phyloP scores from a whole-genome alignment of 2,329 filamentous ascomycete species.

The Arthrinium phaeospermum region DNA sequence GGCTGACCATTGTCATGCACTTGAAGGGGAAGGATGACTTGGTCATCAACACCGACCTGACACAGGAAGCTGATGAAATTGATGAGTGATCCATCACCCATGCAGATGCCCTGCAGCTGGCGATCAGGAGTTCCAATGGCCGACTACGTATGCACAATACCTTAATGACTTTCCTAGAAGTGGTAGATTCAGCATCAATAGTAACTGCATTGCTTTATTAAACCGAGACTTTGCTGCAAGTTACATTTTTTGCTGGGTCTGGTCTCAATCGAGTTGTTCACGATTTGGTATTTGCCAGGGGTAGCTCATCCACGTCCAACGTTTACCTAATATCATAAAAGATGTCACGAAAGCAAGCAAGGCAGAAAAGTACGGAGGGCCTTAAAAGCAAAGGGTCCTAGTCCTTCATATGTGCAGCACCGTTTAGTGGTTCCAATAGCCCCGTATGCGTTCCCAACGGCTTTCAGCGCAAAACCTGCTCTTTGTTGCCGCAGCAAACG shows the following conservation, averaged over 20 bases:
- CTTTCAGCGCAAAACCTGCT: background rate
- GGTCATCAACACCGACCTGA: slow-evolving; percentile 57
- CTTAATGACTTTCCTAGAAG: background rate
- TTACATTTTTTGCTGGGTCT: background rate
- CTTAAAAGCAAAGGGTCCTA: background rate
- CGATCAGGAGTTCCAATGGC: background rate
- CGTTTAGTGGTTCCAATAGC: background rate
- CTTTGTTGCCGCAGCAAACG: background rate
- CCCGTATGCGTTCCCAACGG: background rate
- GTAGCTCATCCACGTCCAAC: background rate
- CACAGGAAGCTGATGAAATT: slow-evolving; percentile 22
- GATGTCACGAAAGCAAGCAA: background rate
- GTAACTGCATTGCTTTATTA: background rate
- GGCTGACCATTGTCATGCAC: slow-evolving; percentile 58
- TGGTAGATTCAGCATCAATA: background rate
- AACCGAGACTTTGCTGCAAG: no score
- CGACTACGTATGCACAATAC: background rate
- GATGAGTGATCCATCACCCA: background rate
- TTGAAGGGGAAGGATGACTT: slow-evolving; percentile 55
- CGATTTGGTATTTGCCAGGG: background rate
- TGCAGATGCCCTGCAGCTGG: background rate
- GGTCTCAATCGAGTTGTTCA: background rate
- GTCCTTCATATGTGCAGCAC: background rate
- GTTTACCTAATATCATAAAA: background rate
- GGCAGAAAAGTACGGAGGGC: background rate